Conservation (phyloP, 805 yeast species). For the Saccharomyces eubayanus region DNA sequence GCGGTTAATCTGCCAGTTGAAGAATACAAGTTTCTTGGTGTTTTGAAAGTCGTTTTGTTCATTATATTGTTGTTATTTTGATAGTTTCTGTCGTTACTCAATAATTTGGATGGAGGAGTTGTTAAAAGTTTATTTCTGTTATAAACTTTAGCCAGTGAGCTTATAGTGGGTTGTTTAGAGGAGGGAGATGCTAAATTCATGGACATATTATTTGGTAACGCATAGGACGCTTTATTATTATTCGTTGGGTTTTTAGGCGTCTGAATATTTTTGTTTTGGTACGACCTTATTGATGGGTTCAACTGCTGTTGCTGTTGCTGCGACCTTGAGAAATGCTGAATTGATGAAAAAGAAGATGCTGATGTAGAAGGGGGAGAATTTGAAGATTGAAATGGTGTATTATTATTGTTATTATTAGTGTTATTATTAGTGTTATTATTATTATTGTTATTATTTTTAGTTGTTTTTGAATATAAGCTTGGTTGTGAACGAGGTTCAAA, state of each 20-base stretch:
- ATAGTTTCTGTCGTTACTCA: constrained; percentile 5
- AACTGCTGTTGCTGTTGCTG: constrained; percentile 4
- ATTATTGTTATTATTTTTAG: not conserved
- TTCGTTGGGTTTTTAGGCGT: not conserved
- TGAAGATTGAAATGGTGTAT: not conserved
- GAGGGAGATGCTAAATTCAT: constrained; percentile 8
- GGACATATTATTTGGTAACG: constrained; percentile 1
- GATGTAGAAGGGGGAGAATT: constrained; percentile 1
- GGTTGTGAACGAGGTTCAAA: not conserved
- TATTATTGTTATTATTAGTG: not conserved
- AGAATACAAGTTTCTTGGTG: constrained; percentile 11
- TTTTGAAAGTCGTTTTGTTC: constrained; percentile 14
- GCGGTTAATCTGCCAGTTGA: not conserved
- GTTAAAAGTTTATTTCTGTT: constrained; percentile 13
- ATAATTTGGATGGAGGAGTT: constrained; percentile 25
- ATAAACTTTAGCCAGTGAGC: constrained; percentile 9
- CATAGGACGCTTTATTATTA: constrained; percentile 4
- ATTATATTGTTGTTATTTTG: not conserved
- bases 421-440: not conserved
- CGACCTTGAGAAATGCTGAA: not conserved
- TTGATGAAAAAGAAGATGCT: constrained; percentile 8
- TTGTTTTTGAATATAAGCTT: not conserved
- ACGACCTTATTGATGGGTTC: not conserved
- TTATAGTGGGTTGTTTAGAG: constrained; percentile 10
- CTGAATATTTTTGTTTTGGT: not conserved